Conservation (phyloP, 352 stramenopile species). For the Phytopythium litorale region DNA sequence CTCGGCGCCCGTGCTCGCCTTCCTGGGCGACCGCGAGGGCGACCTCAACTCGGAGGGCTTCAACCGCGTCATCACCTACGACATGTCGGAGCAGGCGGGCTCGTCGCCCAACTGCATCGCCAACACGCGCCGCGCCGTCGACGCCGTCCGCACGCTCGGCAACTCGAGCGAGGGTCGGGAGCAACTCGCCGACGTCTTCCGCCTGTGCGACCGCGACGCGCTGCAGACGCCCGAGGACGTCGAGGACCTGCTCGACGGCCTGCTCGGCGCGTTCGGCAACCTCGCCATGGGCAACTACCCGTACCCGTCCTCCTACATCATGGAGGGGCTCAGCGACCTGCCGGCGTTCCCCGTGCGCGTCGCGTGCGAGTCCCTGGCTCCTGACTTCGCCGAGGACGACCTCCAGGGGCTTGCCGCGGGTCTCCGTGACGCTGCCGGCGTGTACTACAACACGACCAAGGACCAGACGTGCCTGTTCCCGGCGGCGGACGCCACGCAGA, state of each 20-base stretch:
- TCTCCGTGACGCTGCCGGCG: conserved; percentile 32
- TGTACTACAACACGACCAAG: conserved; percentile 48
- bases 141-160: conserved; percentile 11
- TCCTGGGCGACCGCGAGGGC: conserved; percentile 38
- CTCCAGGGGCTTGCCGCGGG: conserved; percentile 18
- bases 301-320: conserved; percentile 49
- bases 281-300: conserved; percentile 48
- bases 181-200: conserved; percentile 20
- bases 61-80: conserved; percentile 34
- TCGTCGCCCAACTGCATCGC: conserved; percentile 30
- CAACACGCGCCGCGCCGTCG: conserved; percentile 26
- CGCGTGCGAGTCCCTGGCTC: conserved; percentile 27
- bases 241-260: conserved; percentile 3
- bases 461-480: conserved; percentile 30
- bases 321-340: conserved; percentile 30
- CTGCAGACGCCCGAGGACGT: conserved; percentile 23
- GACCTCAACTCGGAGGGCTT: conserved; percentile 37
- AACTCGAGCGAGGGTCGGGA: conserved; percentile 16
- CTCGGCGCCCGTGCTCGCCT: conserved; percentile 59
- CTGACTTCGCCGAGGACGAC: conserved; percentile 18
- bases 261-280: conserved; percentile 20
- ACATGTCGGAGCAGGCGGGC: conserved; percentile 32
- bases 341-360: conserved; percentile 33
- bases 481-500: neutral
- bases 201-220: conserved; percentile 21